phyloP scores from a whole-genome alignment of 768 basidiomycete genomes.

The Psilocybe subaeruginosa region DNA sequence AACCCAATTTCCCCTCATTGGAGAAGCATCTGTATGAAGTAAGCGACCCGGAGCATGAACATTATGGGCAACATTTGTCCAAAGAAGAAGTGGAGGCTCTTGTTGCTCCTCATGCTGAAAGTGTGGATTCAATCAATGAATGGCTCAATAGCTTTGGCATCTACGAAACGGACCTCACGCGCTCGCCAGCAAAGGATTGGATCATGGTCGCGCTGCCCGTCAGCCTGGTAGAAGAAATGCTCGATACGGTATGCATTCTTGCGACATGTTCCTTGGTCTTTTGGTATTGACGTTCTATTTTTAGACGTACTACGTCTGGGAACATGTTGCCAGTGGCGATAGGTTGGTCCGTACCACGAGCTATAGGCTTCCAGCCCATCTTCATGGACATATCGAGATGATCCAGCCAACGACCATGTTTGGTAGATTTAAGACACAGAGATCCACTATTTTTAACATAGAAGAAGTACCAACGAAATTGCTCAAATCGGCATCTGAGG shows the following conservation, averaged over 20 bases:
- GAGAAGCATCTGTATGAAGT: conserved; percentile 59
- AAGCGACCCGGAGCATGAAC: conserved; percentile 57
- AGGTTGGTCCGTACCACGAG: conserved; percentile 64
- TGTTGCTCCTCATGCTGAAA: conserved; percentile 59
- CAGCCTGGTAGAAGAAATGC: conserved; percentile 64
- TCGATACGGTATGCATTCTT: conserved; percentile 57
- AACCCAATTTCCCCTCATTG: conserved; percentile 50
- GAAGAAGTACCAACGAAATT: conserved; percentile 23
- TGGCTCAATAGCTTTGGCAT: conserved; percentile 68
- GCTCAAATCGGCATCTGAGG: conserved; percentile 12
- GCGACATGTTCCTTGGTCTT: background rate
- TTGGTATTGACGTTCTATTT: background rate
- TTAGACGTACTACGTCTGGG: conserved; percentile 68
- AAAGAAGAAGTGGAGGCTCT: conserved; percentile 68
- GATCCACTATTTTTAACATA: conserved; percentile 34
- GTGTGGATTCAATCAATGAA: conserved; percentile 53
- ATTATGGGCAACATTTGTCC: conserved; percentile 60
- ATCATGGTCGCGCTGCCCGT: conserved; percentile 62
- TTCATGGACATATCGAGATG: conserved; percentile 65
- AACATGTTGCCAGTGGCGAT: conserved; percentile 54
- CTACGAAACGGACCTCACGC: conserved; percentile 43
- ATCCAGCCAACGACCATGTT: conserved; percentile 79
- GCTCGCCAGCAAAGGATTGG: conserved; percentile 75
- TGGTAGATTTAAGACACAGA: conserved; percentile 26
- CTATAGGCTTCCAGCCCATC: conserved; percentile 64